Conservation (phyloP, 1,284 basidiomycete species). For the Apiotrichum laibachii region DNA sequence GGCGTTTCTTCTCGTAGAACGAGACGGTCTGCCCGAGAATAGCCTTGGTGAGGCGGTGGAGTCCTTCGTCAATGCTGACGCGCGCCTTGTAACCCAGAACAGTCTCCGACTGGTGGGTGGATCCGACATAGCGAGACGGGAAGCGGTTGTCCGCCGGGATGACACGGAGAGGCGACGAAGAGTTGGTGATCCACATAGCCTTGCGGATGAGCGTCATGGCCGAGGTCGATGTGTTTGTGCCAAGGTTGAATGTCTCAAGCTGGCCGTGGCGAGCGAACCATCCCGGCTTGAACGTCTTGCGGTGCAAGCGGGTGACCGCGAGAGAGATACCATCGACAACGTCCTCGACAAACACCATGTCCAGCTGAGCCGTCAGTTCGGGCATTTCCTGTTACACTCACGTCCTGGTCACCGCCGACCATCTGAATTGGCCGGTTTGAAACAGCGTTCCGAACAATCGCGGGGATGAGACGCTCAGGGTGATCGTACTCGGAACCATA, state of each 20-base stretch:
- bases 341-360: conserved; percentile 38
- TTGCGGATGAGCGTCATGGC: conserved; percentile 30
- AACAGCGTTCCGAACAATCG: conserved; percentile 32
- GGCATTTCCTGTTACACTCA: conserved; percentile 10
- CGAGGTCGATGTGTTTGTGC: conserved; percentile 20
- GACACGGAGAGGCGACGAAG: conserved; percentile 31
- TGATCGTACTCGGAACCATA: conserved; percentile 36
- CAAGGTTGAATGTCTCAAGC: conserved; percentile 35
- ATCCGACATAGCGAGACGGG: conserved; percentile 28
- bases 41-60: conserved; percentile 23
- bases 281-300: neutral
- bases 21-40: conserved; percentile 16
- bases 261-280: neutral
- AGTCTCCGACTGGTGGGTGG: conserved; percentile 18
- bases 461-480: conserved; percentile 33
- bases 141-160: conserved; percentile 31
- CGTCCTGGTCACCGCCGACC: conserved; percentile 37
- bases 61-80: conserved; percentile 28
- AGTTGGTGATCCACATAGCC: conserved; percentile 30
- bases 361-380: conserved; percentile 14
- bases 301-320: conserved; percentile 21
- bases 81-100: conserved; percentile 27
- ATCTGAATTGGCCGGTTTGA: conserved; percentile 37
- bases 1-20: conserved; percentile 17
- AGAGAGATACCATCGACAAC: conserved; percentile 30